A percentile compares a stretch with the other conserved stretches of the same genome.
These are phyloP conservation scores for Paraphoma chrysanthemicola DNA, from an alignment of 2,329 filamentous ascomycete genomes.

Conservation along the genomic window DNA sequence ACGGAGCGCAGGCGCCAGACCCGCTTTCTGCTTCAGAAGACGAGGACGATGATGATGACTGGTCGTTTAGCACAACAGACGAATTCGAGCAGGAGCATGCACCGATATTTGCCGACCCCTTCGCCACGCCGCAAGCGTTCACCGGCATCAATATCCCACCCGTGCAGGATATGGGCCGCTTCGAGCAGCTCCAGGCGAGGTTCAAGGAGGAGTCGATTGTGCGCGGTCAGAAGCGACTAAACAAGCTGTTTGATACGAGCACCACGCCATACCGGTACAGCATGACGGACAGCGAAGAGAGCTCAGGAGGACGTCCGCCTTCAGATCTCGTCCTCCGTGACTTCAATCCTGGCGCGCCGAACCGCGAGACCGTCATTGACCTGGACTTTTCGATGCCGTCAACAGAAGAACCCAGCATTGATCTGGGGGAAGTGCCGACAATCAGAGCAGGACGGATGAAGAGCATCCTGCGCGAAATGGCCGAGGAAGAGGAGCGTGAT, in stretches of 20 bases:
- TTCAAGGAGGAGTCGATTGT: slow-evolving; percentile 65
- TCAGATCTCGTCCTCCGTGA: slow-evolving; percentile 64
- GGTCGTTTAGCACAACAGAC: slow-evolving; percentile 71
- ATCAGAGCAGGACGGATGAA: slow-evolving; percentile 63
- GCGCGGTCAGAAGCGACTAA: slow-evolving; percentile 63
- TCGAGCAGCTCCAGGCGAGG: slow-evolving; percentile 53
- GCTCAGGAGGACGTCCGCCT: slow-evolving; percentile 49
- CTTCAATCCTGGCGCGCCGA: slow-evolving; percentile 50
- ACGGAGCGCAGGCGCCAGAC: slow-evolving; percentile 64
- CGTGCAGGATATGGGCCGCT: slow-evolving; percentile 37
- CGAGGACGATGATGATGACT: slow-evolving; percentile 59
- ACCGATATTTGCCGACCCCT: slow-evolving; percentile 54
- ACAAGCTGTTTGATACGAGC: slow-evolving; percentile 64
- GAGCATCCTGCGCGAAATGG: slow-evolving; percentile 52
- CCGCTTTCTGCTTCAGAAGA: slow-evolving; percentile 45
- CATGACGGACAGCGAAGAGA: slow-evolving; percentile 56
- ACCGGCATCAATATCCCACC: slow-evolving; percentile 49
- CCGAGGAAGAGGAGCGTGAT: slow-evolving; percentile 48
- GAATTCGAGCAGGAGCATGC: slow-evolving; percentile 60
- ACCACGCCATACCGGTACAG: slow-evolving; percentile 66
- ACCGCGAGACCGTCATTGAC: slow-evolving; percentile 63
- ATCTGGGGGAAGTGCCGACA: slow-evolving; percentile 60
- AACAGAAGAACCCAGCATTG: slow-evolving; percentile 48
- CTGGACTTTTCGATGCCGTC: slow-evolving; percentile 60
- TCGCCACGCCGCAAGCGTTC: slow-evolving; percentile 43